A percentile compares a stretch with the other conserved stretches of the same genome.
phyloP scores from a whole-genome alignment of 202 grass and related monocot species.

The Dendrocalamus latiflorus region DNA sequence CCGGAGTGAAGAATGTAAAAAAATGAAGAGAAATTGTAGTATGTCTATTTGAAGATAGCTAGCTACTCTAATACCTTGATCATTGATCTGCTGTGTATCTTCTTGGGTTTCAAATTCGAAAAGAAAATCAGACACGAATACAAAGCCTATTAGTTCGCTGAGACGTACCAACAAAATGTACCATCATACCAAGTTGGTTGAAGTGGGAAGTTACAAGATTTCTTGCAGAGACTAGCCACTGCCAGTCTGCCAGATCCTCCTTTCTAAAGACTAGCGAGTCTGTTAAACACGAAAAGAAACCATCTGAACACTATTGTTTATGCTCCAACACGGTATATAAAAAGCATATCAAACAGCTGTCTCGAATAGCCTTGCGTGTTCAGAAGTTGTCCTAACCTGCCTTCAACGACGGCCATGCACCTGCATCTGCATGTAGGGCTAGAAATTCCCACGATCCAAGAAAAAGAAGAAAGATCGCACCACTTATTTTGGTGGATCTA shows the following conservation, averaged over 20 bases:
- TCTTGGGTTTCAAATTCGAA: no score
- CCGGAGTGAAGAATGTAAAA: no score
- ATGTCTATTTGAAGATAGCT: no score
- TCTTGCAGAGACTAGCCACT: not conserved
- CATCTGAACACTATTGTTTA: not conserved
- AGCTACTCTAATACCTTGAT: no score
- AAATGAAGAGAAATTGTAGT: no score
- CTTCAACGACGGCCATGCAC: not conserved
- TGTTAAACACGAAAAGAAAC: conserved; percentile 23
- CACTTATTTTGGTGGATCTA: no score
- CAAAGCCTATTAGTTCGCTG: no score
- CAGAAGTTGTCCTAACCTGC: not conserved
- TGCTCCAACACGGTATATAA: not conserved
- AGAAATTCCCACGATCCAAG: no score
- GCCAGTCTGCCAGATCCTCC: not conserved
- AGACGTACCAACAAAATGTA: not conserved
- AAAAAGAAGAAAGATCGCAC: no score
- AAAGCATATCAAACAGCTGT: conserved; percentile 5
- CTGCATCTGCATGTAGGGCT: no score
- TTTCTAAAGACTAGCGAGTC: not conserved
- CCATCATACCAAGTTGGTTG: not conserved
- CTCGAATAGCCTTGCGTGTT: not conserved
- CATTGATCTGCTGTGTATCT: no score
- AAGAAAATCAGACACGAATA: no score
- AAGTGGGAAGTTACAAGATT: not conserved